phyloP scores from a whole-genome alignment of 2,329 filamentous ascomycete genomes.

The Beauveria sp. region DNA sequence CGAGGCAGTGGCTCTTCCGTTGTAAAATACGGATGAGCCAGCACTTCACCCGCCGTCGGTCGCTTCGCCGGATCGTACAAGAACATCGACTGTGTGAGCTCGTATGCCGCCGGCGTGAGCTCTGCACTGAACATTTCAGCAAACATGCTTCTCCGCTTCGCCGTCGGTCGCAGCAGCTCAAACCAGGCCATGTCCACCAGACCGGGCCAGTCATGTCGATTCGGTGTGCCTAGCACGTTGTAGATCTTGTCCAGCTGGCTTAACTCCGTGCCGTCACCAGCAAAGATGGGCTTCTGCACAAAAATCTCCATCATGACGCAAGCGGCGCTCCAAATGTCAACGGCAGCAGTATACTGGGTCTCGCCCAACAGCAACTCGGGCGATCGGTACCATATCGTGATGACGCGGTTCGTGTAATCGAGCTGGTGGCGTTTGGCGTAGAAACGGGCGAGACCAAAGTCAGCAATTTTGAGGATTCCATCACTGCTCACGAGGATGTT shows the following conservation, averaged over 20 bases:
- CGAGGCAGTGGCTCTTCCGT: slow-evolving; percentile 68
- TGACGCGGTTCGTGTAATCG: slow-evolving; percentile 97
- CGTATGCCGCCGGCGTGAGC: slow-evolving; percentile 72
- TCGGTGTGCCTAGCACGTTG: slow-evolving; percentile 81
- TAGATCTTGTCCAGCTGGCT: slow-evolving; percentile 98
- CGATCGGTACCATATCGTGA: slow-evolving; percentile 96
- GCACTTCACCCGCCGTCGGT: slow-evolving; percentile 74
- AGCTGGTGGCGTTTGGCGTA: slow-evolving; percentile 87
- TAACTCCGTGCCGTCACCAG: slow-evolving; percentile 91
- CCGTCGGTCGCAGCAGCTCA: slow-evolving; percentile 74
- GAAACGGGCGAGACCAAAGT: slow-evolving; percentile 93
- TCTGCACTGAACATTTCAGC: slow-evolving; percentile 73
- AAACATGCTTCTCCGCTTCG: slow-evolving; percentile 67
- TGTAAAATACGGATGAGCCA: slow-evolving; percentile 83
- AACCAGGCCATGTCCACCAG: slow-evolving; percentile 97
- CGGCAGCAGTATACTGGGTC: slow-evolving; percentile 80
- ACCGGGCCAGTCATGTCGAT: slow-evolving; percentile 74
- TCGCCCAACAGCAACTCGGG: slow-evolving; percentile 87
- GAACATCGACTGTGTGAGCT: slow-evolving; percentile 78
- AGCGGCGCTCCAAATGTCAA: slow-evolving; percentile 95
- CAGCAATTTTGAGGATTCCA: slow-evolving; percentile 83
- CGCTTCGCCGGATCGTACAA: slow-evolving; percentile 78
- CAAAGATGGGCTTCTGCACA: slow-evolving; percentile 86
- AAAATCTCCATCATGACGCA: slow-evolving; percentile 98
- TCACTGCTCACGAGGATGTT: slow-evolving; percentile 92